Evolutionary conservation across 352 stramenopile species (phyloP).

Genomic region (Phytophthora palmivora): DNA sequence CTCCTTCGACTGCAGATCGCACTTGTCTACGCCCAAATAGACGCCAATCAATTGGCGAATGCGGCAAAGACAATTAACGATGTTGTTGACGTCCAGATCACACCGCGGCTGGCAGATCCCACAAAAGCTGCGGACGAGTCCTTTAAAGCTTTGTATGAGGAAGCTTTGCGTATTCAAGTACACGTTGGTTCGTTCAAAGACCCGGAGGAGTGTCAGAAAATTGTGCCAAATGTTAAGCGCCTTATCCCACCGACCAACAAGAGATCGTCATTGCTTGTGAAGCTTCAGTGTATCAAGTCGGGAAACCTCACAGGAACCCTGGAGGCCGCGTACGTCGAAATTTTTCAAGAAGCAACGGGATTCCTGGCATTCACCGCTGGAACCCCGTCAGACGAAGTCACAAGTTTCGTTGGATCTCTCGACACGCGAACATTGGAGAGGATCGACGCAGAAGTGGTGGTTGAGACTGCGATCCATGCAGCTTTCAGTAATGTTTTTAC

Average conservation of each 20-base stretch:
- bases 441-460: constrained; percentile 68
- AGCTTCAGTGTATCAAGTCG: constrained; percentile 74
- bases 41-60: constrained; percentile 62
- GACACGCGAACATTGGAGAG: constrained; percentile 29
- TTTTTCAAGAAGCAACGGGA: constrained; percentile 68
- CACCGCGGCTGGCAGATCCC: constrained; percentile 46
- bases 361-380: constrained; percentile 43
- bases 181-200: constrained; percentile 82
- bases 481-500: constrained; percentile 43
- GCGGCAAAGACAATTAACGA: constrained; percentile 75
- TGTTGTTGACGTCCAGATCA: constrained; percentile 66
- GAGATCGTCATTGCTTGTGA: constrained; percentile 53
- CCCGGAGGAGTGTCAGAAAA: constrained; percentile 78
- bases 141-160: constrained; percentile 60
- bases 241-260: constrained; percentile 45
- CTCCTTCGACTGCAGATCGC: constrained; percentile 64
- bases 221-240: constrained; percentile 69
- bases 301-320: constrained; percentile 42
- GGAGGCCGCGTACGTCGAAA: constrained; percentile 60
- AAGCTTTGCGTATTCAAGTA: constrained; percentile 70
- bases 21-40: constrained; percentile 73
- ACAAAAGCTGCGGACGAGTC: constrained; percentile 26
- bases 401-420: constrained; percentile 41
- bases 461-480: constrained; percentile 64
- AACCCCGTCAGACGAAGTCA: constrained; percentile 47